Evolutionary conservation across 1,139 yeast genomes (phyloP).

Genomic region (Wickerhamomyces sp.): DNA sequence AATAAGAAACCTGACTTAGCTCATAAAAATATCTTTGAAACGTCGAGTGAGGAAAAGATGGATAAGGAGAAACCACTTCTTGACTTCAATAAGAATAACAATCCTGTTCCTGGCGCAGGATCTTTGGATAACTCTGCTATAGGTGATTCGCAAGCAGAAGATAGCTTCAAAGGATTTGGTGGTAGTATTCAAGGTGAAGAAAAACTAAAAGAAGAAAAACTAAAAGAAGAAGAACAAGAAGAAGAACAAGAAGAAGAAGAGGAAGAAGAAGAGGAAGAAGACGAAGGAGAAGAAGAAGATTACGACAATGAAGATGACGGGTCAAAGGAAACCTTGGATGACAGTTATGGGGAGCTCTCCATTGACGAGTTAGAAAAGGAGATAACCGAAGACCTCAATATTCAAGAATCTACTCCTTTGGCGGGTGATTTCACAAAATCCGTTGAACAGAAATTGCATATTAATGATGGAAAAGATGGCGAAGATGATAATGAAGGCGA

Average conservation of each 20-base stretch:
- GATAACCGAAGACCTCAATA: too few relatives aligned
- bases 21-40: slow-evolving; percentile 1
- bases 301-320: slow-evolving; percentile 1
- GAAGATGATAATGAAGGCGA: slow-evolving; percentile 1
- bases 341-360: slow-evolving; percentile 2
- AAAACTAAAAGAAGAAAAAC: too few relatives aligned
- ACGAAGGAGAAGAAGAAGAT: slow-evolving; percentile 1
- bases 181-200: neutral
- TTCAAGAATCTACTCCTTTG: too few relatives aligned
- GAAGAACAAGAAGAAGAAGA: slow-evolving; percentile 2
- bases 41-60: too few relatives aligned
- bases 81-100: too few relatives aligned
- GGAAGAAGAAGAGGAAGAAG: slow-evolving; percentile 1
- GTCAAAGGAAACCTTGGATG: neutral
- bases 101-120: too few relatives aligned
- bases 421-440: too few relatives aligned
- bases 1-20: slow-evolving; percentile 9
- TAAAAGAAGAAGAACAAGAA: slow-evolving; percentile 3
- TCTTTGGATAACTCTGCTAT: neutral
- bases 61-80: too few relatives aligned
- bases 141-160: neutral
- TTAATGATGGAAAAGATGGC: neutral
- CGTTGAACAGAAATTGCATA: slow-evolving; percentile 2
- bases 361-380: neutral
- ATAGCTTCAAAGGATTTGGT: neutral